phyloP scores from a whole-genome alignment of 768 basidiomycete genomes.

The Suillus sp. region DNA sequence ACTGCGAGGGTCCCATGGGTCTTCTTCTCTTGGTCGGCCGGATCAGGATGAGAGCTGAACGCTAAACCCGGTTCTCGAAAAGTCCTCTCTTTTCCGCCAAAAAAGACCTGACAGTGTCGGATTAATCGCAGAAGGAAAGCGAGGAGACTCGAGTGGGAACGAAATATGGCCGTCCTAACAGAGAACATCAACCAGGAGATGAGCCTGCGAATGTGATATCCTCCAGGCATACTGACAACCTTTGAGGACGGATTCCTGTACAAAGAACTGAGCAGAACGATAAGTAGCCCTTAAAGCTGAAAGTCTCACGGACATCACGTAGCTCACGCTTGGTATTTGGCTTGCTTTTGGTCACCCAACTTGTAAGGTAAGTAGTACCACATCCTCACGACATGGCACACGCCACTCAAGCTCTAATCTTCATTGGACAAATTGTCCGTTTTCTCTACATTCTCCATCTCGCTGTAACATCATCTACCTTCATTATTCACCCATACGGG shows the following conservation, averaged over 20 bases:
- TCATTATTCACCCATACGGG: too few relatives aligned
- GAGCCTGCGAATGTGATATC: neutral
- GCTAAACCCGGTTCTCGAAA: neutral
- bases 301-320: too few relatives aligned
- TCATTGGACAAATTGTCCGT: too few relatives aligned
- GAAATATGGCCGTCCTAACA: neutral
- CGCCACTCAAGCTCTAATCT: too few relatives aligned
- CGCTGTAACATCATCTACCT: too few relatives aligned
- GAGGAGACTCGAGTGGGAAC: neutral
- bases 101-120: neutral
- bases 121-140: neutral
- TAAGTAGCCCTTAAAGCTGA: too few relatives aligned
- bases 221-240: neutral
- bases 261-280: neutral
- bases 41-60: neutral
- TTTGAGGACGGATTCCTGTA: neutral
- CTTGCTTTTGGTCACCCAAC: too few relatives aligned
- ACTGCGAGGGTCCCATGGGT: neutral
- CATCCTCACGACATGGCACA: too few relatives aligned
- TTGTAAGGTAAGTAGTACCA: too few relatives aligned
- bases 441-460: too few relatives aligned
- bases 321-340: too few relatives aligned
- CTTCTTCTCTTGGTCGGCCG: neutral
- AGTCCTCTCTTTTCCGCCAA: neutral
- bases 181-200: neutral